These are phyloP conservation scores for Aristolochia californica DNA, from an alignment of 164 flowering plant genomes.

Conservation along the genomic window DNA sequence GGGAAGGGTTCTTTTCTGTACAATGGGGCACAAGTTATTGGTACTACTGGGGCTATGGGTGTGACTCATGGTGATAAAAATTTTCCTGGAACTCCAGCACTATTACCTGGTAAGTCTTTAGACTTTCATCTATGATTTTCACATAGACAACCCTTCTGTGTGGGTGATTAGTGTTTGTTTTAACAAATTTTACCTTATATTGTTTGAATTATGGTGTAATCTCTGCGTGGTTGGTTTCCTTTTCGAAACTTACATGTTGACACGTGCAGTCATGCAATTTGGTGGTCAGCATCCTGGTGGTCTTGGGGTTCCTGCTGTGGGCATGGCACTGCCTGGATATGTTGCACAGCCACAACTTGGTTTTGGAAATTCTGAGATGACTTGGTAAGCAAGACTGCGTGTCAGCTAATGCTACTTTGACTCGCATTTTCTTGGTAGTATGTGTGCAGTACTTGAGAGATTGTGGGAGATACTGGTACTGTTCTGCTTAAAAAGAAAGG, in stretches of 20 bases:
- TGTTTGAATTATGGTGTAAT: not conserved
- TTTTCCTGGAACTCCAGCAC: constrained; percentile 55
- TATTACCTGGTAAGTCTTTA: constrained; percentile 61
- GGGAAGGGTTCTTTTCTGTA: constrained; percentile 66
- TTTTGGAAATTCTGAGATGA: constrained; percentile 87
- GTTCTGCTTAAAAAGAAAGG: no score
- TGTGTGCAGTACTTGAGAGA: no score
- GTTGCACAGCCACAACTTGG: constrained; percentile 82
- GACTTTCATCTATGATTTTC: not conserved
- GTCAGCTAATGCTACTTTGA: not conserved
- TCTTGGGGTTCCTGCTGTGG: constrained; percentile 94
- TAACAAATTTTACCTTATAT: not conserved
- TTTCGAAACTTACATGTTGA: not conserved
- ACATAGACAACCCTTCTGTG: not conserved
- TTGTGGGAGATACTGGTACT: no score
- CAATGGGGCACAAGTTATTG: constrained; percentile 63
- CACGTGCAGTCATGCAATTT: constrained; percentile 83
- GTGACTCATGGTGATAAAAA: constrained; percentile 69
- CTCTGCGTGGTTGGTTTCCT: not conserved
- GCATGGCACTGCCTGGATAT: constrained; percentile 99
- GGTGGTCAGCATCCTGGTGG: constrained; percentile 92
- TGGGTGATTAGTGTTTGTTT: not conserved
- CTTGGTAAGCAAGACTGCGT: constrained; percentile 53
- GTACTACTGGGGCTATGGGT: constrained; percentile 51
- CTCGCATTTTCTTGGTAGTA: no score